phyloP scores from a whole-genome alignment of 352 stramenopile genomes.

The Globisporangium spiculum region DNA sequence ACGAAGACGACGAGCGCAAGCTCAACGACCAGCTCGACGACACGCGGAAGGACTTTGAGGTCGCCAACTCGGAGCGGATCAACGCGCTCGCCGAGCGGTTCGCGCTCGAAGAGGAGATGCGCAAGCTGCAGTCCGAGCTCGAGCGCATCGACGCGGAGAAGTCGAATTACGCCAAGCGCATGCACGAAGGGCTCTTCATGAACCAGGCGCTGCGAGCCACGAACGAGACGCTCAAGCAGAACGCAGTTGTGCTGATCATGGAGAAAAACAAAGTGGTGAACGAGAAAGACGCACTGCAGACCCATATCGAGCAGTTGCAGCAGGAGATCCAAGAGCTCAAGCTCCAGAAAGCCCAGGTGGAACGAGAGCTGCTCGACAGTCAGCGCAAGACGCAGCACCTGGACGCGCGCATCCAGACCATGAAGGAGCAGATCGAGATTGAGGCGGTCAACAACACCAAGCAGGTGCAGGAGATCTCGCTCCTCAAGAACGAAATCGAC shows the following conservation, averaged over 20 bases:
- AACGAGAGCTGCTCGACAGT: conserved; percentile 50
- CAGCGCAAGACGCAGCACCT: conserved; percentile 46
- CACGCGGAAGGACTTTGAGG: conserved; percentile 52
- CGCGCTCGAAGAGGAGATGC: conserved; percentile 62
- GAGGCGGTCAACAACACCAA: conserved; percentile 44
- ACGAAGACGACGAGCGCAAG: conserved; percentile 62
- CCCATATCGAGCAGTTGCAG: conserved; percentile 31
- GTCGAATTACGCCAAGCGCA: conserved; percentile 50
- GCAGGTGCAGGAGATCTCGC: conserved; percentile 39
- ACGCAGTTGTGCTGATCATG: conserved; percentile 44
- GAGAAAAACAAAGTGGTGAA: conserved; percentile 53
- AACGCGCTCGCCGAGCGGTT: conserved; percentile 61
- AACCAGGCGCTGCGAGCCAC: conserved; percentile 63
- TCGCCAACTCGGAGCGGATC: conserved; percentile 63
- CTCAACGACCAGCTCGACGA: conserved; percentile 63
- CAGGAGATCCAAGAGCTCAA: conserved; percentile 31
- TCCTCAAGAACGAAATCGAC: conserved; percentile 38
- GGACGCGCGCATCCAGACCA: conserved; percentile 43
- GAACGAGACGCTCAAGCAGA: conserved; percentile 67
- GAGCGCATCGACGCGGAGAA: conserved; percentile 60
- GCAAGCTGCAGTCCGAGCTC: conserved; percentile 46
- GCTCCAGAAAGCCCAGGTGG: conserved; percentile 34
- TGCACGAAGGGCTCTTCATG: conserved; percentile 78
- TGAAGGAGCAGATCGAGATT: conserved; percentile 66
- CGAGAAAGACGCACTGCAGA: conserved; percentile 37